Conservation (phyloP, 768 basidiomycete genomes). For the Leccinum arenicola region DNA sequence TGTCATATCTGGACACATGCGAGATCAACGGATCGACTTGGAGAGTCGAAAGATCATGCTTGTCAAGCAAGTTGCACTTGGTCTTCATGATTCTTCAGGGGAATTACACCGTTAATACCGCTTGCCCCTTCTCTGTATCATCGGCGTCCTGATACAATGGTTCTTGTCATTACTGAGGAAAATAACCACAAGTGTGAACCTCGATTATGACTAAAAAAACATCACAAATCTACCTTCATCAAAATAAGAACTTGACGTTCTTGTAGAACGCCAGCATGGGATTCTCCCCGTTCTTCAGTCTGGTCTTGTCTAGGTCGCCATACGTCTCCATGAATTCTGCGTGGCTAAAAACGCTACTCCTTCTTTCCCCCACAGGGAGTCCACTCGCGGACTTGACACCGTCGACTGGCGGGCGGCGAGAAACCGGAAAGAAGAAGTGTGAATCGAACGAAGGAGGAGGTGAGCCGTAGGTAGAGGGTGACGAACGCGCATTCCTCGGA, state of each 20-base stretch:
- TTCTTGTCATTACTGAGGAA: neutral
- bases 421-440: conserved; percentile 63
- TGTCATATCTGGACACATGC: no score
- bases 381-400: conserved; percentile 75
- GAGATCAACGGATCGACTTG: neutral
- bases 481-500: conserved; percentile 37
- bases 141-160: neutral
- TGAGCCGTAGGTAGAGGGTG: conserved; percentile 50
- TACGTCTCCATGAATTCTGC: conserved; percentile 87
- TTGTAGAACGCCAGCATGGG: conserved; percentile 87
- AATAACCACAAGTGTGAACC: neutral
- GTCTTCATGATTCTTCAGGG: neutral
- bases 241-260: conserved; percentile 93
- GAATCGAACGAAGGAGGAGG: conserved; percentile 52
- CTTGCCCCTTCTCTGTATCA: neutral
- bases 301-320: conserved; percentile 70
- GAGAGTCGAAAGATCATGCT: neutral
- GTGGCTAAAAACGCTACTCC: conserved; percentile 83
- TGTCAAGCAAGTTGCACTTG: neutral
- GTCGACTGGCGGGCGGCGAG: conserved; percentile 59
- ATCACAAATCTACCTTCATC: conserved; percentile 16
- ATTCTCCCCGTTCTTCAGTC: conserved; percentile 78
- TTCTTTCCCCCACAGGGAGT: conserved; percentile 75
- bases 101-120: neutral
- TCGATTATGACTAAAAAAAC: neutral